These are phyloP conservation scores for Yamadazyma diospyri DNA, from an alignment of 1,139 yeast genomes.

Conservation along the genomic window DNA sequence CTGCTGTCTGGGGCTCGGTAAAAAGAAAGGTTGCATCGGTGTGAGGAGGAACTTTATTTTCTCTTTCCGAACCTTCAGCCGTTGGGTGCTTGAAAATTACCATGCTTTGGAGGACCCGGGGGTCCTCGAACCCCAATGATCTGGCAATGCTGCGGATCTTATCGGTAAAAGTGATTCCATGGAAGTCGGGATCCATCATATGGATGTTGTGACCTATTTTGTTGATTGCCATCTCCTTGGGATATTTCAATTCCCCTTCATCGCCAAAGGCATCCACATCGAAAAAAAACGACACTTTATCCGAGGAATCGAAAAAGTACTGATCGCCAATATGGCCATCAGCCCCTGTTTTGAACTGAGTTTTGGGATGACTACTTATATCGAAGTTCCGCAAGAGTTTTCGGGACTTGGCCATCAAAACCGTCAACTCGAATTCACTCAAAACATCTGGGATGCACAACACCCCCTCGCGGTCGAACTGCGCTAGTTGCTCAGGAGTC, in stretches of 20 bases:
- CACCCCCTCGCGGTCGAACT: constrained; percentile 58
- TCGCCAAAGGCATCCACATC: constrained; percentile 68
- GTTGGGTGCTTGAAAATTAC: constrained; percentile 72
- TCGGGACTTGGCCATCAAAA: constrained; percentile 42
- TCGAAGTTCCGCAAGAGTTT: constrained; percentile 49
- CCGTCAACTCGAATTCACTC: constrained; percentile 32
- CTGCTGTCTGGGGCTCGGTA: constrained; percentile 67
- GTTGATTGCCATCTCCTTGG: constrained; percentile 60
- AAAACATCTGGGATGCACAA: constrained; percentile 59
- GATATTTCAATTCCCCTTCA: constrained; percentile 46
- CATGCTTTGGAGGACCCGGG: constrained; percentile 77
- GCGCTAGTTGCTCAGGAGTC: constrained; percentile 38
- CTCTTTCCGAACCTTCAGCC: constrained; percentile 35
- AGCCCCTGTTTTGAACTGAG: constrained; percentile 66
- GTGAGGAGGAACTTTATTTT: constrained; percentile 72
- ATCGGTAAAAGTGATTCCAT: constrained; percentile 47
- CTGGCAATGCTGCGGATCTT: constrained; percentile 51
- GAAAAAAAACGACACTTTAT: constrained; percentile 66
- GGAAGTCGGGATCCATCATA: constrained; percentile 46
- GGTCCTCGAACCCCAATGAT: constrained; percentile 54
- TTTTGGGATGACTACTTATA: constrained; percentile 60
- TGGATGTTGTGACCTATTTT: constrained; percentile 82
- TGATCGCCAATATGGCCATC: constrained; percentile 70
- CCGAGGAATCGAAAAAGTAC: constrained; percentile 67
- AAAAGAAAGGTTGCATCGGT: constrained; percentile 73